Evolutionary conservation across 495 filamentous ascomycete genomes (phyloP).

Genomic region (Copromyces sp.): DNA sequence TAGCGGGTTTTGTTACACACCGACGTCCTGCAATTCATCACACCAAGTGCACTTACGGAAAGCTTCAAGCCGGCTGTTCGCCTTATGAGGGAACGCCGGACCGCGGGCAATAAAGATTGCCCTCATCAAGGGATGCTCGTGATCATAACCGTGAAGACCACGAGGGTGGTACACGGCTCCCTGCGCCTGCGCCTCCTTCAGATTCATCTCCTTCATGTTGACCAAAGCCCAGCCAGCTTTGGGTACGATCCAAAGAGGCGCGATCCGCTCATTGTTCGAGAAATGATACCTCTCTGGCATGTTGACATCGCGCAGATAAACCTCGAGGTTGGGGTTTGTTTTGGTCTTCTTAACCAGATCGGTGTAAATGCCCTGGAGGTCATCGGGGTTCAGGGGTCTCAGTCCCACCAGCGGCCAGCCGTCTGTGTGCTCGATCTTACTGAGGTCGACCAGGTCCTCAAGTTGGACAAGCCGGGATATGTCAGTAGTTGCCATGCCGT

Average conservation of each 20-base stretch:
- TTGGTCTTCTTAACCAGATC: slow-evolving; percentile 39
- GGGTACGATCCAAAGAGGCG: slow-evolving; percentile 85
- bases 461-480: slow-evolving; percentile 75
- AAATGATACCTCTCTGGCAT: slow-evolving; percentile 93
- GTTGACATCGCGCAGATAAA: slow-evolving; percentile 66
- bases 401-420: slow-evolving; percentile 92
- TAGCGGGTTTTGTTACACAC: slow-evolving; percentile 9
- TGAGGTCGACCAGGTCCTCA: slow-evolving; percentile 76
- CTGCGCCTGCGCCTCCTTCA: slow-evolving; percentile 48
- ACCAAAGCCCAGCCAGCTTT: slow-evolving; percentile 87
- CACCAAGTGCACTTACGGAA: slow-evolving; percentile 57
- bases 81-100: slow-evolving; percentile 75
- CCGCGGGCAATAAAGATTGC: slow-evolving; percentile 85
- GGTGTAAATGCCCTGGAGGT: slow-evolving; percentile 45
- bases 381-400: slow-evolving; percentile 55
- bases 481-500: slow-evolving; percentile 93
- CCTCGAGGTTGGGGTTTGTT: slow-evolving; percentile 59
- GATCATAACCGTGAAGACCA: slow-evolving; percentile 86
- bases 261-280: slow-evolving; percentile 72
- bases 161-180: slow-evolving; percentile 59
- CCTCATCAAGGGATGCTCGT: slow-evolving; percentile 81
- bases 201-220: slow-evolving; percentile 64
- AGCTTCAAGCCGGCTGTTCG: slow-evolving; percentile 66
- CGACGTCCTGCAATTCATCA: not conserved
- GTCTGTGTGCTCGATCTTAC: slow-evolving; percentile 70